Conservation (phyloP, 2,329 filamentous ascomycete species). For the Xylaria digitata region DNA sequence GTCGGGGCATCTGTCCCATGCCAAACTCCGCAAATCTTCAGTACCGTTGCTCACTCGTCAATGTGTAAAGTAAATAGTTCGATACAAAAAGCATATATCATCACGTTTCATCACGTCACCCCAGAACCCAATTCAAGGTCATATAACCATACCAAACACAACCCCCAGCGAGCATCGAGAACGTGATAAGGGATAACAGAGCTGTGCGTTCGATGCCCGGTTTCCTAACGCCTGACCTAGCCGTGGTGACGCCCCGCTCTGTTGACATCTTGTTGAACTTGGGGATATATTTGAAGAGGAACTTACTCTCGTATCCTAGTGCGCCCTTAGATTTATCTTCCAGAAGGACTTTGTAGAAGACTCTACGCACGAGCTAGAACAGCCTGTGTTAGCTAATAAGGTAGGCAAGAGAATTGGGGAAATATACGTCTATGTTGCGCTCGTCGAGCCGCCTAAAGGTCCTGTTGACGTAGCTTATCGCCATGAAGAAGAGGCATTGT, state of each 20-base stretch:
- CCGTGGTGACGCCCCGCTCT: constrained; percentile 44
- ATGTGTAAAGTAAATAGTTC: background rate
- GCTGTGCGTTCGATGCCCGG: constrained; percentile 51
- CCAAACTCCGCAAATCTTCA: background rate
- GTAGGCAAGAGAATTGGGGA: background rate
- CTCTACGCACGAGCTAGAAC: constrained; percentile 57
- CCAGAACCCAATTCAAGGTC: constrained; percentile 16
- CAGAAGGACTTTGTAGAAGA: constrained; percentile 72
- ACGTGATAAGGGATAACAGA: constrained; percentile 41
- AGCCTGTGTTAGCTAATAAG: background rate
- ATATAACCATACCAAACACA: constrained; percentile 35
- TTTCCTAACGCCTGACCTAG: constrained; percentile 46
- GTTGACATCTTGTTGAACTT: constrained; percentile 54
- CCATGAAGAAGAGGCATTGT: constrained; percentile 74
- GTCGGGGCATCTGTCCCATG: background rate
- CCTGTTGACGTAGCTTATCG: constrained; percentile 60
- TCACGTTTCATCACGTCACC: constrained; percentile 11
- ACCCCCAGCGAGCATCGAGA: constrained; percentile 31
- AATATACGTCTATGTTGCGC: constrained; percentile 61
- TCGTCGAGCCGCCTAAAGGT: constrained; percentile 54
- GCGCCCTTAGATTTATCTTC: constrained; percentile 68
- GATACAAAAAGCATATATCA: background rate
- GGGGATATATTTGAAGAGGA: constrained; percentile 79
- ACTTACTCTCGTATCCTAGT: constrained; percentile 70
- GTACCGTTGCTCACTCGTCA: background rate